Evolutionary conservation across 768 basidiomycete genomes (phyloP), one percentile per base, ranked within the genome.

Genomic region (Crassisporium funariophilum): DNA sequence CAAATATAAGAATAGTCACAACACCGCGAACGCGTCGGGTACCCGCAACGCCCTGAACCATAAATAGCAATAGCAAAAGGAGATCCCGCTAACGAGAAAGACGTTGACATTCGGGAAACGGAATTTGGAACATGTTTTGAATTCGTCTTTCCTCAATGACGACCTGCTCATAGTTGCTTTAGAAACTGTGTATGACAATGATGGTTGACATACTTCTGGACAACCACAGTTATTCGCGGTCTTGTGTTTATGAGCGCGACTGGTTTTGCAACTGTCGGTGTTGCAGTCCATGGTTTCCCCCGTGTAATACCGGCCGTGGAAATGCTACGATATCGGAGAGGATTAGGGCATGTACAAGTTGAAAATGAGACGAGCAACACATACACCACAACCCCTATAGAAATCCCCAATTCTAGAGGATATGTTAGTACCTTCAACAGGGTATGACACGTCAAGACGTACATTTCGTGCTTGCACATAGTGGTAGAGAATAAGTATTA

Each of bases 341-440:
- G 49, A 54, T 3, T 31, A 46, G 22, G 33, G 5, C 40, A 38
- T 44, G 36, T 55, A 40, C 57, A 53, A 11, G 23, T 35, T 29
- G 6, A 52, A 29, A 42, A 24, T 7, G 12, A 27, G 17, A 19
- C n/a, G 36, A 19, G 23, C 25, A 11, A 34, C 13, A 68, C 73
- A 40, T 60, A 76, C 76, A 45, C 76, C 76, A 47, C 76, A 77
- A 24, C 76, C 76, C 61, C 76, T 71, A 57, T 75, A 76, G 49
- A 66, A 76, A 52, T 77, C 76, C 29, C 76, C 76, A 44, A 77
- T 61, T 43, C 76, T 77, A 47, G 38, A 50, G 42, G 33, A 31
- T 24, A 41, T 34, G 48, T 51, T 33, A 48, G 46, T n/a, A 44
- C 31, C 25, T 24, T 27, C 33, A 6, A 35, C 27, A 22, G 16